A percentile compares a stretch with the other conserved stretches of the same genome.
Evolutionary conservation across 176 grass and related monocot genomes (phyloP).

Genomic region (Dendrocalamus sinicus): DNA sequence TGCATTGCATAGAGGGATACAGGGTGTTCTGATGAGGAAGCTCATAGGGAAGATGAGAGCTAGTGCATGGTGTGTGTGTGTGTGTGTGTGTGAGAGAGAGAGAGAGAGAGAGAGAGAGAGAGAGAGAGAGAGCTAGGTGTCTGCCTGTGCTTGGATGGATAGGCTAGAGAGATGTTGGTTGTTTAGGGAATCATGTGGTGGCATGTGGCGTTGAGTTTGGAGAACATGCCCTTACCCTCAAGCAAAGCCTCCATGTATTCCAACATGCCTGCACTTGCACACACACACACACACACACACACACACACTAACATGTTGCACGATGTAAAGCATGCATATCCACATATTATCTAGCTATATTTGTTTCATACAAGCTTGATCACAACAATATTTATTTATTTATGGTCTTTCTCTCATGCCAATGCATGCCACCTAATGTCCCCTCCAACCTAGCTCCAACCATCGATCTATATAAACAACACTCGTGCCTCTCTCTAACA

Average conservation of each 20-base stretch:
- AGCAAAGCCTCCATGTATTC: constrained; percentile 42
- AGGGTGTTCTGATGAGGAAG: constrained; percentile 58
- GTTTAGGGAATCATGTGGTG: constrained; percentile 50
- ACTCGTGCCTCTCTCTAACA: not conserved
- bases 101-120: too few species aligned
- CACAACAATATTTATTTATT: constrained; percentile 4
- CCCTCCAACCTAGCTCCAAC: constrained; percentile 44
- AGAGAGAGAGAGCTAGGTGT: not conserved
- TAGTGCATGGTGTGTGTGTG: constrained; percentile 32
- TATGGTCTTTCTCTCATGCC: too few species aligned
- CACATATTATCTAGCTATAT: constrained; percentile 29
- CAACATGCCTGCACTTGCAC: constrained; percentile 24
- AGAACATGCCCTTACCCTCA: constrained; percentile 50
- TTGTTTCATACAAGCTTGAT: constrained; percentile 6
- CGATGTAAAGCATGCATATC: constrained; percentile 16
- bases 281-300: not conserved
- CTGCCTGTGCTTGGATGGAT: not conserved
- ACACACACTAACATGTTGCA: not conserved
- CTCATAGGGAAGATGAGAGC: not conserved
- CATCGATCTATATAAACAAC: constrained; percentile 38
- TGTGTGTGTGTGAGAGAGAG: too few species aligned
- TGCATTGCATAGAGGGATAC: not conserved
- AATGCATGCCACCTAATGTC: constrained; percentile 45
- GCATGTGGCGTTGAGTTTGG: constrained; percentile 53
- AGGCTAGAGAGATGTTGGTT: not conserved